Evolutionary conservation across 805 yeast species (phyloP).

Genomic region (Candida taoyuanica): DNA sequence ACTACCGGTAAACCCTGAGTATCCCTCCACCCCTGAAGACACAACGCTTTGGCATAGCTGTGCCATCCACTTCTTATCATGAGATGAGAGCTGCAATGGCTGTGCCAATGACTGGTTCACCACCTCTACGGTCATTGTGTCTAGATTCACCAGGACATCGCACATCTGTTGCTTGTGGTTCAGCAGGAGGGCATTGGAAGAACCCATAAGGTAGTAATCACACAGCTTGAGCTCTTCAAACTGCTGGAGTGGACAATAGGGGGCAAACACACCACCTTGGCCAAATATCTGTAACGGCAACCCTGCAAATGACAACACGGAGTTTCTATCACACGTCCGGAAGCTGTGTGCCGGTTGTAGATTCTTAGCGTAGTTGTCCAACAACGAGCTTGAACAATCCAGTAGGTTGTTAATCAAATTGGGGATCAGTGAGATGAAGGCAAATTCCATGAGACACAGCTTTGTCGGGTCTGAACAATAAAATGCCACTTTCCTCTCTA

Average conservation of each 20-base stretch:
- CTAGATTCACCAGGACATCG: conserved; percentile 72
- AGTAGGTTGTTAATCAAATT: conserved; percentile 66
- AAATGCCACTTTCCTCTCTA: conserved; percentile 71
- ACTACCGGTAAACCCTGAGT: conserved; percentile 57
- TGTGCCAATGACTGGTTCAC: conserved; percentile 39
- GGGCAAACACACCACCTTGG: conserved; percentile 82
- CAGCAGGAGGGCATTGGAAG: conserved; percentile 77
- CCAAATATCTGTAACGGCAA: conserved; percentile 85
- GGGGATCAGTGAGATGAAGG: conserved; percentile 79
- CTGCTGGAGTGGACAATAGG: conserved; percentile 93
- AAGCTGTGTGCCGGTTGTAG: conserved; percentile 60
- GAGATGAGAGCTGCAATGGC: conserved; percentile 42
- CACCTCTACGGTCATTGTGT: conserved; percentile 44
- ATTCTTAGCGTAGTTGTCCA: conserved; percentile 48
- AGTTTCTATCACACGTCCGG: conserved; percentile 71
- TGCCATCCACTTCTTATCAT: conserved; percentile 76
- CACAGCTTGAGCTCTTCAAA: conserved; percentile 65
- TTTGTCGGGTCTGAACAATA: conserved; percentile 77
- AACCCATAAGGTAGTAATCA: conserved; percentile 70
- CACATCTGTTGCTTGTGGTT: conserved; percentile 58
- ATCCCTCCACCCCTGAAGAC: conserved; percentile 32
- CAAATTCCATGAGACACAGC: conserved; percentile 78
- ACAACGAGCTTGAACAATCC: conserved; percentile 74
- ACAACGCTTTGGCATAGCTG: conserved; percentile 41
- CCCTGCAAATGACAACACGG: conserved; percentile 77